phyloP scores from a whole-genome alignment of 148 eudicot species.

The Selenicereus undatus region DNA sequence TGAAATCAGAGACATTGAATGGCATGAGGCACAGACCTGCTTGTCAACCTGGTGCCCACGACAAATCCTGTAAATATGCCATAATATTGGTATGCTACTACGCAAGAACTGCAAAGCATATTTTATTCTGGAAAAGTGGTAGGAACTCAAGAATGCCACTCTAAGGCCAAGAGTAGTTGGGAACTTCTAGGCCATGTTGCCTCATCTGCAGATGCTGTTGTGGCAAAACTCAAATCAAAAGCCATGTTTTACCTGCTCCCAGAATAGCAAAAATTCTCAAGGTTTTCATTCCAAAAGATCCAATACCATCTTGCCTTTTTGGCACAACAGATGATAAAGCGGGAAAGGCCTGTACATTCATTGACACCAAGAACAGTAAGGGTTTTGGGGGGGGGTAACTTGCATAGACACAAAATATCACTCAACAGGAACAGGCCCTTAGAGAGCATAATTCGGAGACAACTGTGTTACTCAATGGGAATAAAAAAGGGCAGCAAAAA shows the following conservation, averaged over 20 bases:
- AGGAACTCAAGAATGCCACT: slow-evolving; percentile 78
- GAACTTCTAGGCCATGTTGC: slow-evolving; percentile 80
- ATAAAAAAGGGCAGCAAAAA: too few relatives aligned
- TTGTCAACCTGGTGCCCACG: slow-evolving; percentile 90
- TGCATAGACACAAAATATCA: too few relatives aligned
- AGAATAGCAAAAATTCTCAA: slow-evolving; percentile 54
- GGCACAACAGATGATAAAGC: slow-evolving; percentile 52
- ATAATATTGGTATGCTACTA: background rate
- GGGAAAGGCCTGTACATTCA: slow-evolving; percentile 57
- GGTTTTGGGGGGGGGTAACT: too few relatives aligned
- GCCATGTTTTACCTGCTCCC: slow-evolving; percentile 68
- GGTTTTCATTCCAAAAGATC: slow-evolving; percentile 44
- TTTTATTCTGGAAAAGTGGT: background rate
- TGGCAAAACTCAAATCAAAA: slow-evolving; percentile 60
- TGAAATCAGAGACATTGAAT: slow-evolving; percentile 77
- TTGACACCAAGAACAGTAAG: background rate
- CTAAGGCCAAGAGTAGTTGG: slow-evolving; percentile 94
- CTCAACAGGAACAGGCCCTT: too few relatives aligned
- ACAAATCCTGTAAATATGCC: slow-evolving; percentile 50
- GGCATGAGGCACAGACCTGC: slow-evolving; percentile 89
- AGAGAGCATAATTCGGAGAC: too few relatives aligned
- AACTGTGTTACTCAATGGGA: too few relatives aligned
- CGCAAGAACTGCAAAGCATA: background rate
- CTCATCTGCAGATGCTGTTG: slow-evolving; percentile 71
- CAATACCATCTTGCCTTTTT: slow-evolving; percentile 46